Base-by-base conservation (phyloP, 2,329 filamentous ascomycete species). In the Neurospora sp. region DNA sequence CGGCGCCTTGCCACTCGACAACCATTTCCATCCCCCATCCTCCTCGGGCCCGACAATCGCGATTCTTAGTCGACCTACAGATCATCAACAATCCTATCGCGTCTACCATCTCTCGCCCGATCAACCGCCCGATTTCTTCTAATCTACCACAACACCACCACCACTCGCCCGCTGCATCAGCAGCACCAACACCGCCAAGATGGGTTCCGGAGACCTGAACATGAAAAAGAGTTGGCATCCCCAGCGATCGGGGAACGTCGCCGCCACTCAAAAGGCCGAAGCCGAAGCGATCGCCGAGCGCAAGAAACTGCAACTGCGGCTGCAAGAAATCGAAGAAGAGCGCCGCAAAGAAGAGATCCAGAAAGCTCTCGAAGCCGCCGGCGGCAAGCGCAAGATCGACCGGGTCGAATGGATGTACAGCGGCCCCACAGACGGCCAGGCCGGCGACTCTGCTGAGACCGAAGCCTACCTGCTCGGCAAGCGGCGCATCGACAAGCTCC, bases 401-500 rank as follows among this genome's bases (percentile, higher is more conserved):
- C 89, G 93, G 42, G 95, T 99, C 36, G 96, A 98, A 77, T 99
- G 96, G 93, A 97, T 99, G 93, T 99, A 99, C 81, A 89, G 91
- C 75, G 95, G 95, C 1, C 93, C 96, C 8, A 91, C 90, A 67
- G 85, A 87, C 76, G 92, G 93, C 42, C 90, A 92, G 77, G 84
- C 84, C n/a, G 91, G 91, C 52, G 92, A 88, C 46, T 88, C 87
- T 4, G 95, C 97, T 79, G 96, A 98, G 81, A 93, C 93, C 82
- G 96, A 99, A 78, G 93, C 92, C 4, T 99, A 97, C 78, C 82
- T 99, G 1, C 84, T 99, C 15, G 96, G 96, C 68, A 98, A 97
- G 84, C 87, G 96, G 71, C 87, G 94, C 71, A 95, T 99, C 78
- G 95, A 98, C 82, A 89, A 90, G 13, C 79, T 89, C 40, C 84